Evolutionary conservation across 768 basidiomycete genomes (phyloP).

Genomic region (Xanthoconium purpureum): DNA sequence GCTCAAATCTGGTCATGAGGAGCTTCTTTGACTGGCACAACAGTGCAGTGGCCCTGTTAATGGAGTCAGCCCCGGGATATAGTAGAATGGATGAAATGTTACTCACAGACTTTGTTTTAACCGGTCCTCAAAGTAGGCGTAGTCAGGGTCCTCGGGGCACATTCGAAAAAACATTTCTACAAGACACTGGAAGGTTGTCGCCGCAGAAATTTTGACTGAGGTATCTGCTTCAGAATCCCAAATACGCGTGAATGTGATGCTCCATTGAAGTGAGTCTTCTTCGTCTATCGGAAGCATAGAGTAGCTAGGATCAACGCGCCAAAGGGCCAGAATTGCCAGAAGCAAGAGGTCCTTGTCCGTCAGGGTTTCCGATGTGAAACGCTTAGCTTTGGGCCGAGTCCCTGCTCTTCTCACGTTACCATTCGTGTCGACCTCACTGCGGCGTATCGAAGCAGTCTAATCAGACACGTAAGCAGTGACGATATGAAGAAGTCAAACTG

Average conservation of each 20-base stretch:
- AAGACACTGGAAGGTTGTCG: constrained; percentile 46
- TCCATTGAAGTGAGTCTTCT: constrained; percentile 46
- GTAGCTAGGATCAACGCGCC: constrained; percentile 57
- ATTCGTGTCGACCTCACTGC: constrained; percentile 58
- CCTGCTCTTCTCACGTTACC: constrained; percentile 54
- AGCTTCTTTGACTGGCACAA: constrained; percentile 57
- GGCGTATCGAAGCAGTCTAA: constrained; percentile 50
- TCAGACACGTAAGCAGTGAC: constrained; percentile 9
- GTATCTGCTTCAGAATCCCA: constrained; percentile 65
- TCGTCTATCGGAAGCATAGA: constrained; percentile 45
- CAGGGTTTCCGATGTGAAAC: constrained; percentile 54
- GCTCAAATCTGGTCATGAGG: constrained; percentile 55
- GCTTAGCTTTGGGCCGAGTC: constrained; percentile 59
- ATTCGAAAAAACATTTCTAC: constrained; percentile 44
- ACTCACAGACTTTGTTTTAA: constrained; percentile 48
- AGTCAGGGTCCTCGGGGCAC: constrained; percentile 38
- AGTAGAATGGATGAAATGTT: constrained; percentile 12
- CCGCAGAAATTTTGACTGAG: constrained; percentile 60
- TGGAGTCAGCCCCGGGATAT: not conserved
- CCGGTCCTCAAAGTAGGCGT: constrained; percentile 39
- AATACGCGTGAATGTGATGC: constrained; percentile 44
- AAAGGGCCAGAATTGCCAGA: constrained; percentile 65
- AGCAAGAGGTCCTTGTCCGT: constrained; percentile 69
- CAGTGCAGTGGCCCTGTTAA: constrained; percentile 21
- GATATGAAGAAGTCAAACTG: constrained; percentile 3